phyloP scores from a whole-genome alignment of 148 eudicot species.

The Vaccinium darrowii region DNA sequence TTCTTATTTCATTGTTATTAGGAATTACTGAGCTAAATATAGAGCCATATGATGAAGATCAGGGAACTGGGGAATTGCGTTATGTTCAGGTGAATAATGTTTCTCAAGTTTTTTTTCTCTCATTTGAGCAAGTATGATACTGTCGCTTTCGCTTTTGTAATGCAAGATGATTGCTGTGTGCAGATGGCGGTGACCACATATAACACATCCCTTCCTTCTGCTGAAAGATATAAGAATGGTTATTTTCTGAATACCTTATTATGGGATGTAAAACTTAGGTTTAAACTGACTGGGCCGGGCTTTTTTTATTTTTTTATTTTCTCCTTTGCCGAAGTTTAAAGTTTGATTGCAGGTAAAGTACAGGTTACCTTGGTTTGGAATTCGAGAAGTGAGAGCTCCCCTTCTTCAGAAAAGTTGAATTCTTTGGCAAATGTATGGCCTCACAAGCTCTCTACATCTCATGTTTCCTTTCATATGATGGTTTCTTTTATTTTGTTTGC shows the following conservation, averaged over 20 bases:
- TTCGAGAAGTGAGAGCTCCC: slow-evolving; percentile 76
- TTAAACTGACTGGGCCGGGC: slow-evolving; percentile 7
- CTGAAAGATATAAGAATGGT: slow-evolving; percentile 89
- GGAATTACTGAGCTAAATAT: slow-evolving; percentile 70
- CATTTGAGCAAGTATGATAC: background rate
- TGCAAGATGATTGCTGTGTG: slow-evolving; percentile 20
- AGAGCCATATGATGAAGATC: slow-evolving; percentile 87
- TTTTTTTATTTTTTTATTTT: background rate
- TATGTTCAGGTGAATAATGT: slow-evolving; percentile 70
- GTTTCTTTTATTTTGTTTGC: background rate
- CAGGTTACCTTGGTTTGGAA: slow-evolving; percentile 96
- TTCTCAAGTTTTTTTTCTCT: background rate
- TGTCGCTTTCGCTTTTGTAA: slow-evolving; percentile 2
- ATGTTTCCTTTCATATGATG: background rate
- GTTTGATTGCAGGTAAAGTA: slow-evolving; percentile 64
- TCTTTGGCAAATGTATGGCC: slow-evolving; percentile 71
- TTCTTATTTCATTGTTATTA: slow-evolving; percentile 16
- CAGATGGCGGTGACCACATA: slow-evolving; percentile 98
- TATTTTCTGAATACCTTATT: slow-evolving; percentile 15
- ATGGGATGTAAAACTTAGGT: background rate
- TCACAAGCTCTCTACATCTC: background rate
- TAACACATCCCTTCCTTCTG: slow-evolving; percentile 70
- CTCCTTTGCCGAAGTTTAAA: background rate
- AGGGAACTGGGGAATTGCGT: slow-evolving; percentile 82
- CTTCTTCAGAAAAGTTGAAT: slow-evolving; percentile 56